Percentiles rank a stretch among this genome's conserved stretches.
These are phyloP conservation scores for Xylariaceae sp. DNA, from an alignment of 2,329 filamentous ascomycete genomes.

Conservation along the genomic window DNA sequence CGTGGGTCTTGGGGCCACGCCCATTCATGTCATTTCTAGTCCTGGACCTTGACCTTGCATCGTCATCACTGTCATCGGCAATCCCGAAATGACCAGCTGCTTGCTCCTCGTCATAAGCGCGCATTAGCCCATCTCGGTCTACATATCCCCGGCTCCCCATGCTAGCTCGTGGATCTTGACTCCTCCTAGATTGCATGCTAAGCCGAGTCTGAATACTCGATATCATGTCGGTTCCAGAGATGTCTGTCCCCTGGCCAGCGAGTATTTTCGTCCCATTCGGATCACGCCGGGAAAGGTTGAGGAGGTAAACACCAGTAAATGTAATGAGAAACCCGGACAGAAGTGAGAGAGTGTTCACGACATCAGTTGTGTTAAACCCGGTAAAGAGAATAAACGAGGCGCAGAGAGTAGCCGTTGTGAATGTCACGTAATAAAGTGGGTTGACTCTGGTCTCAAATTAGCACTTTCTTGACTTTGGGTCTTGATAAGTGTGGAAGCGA, in stretches of 20 bases:
- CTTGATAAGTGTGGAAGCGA: neutral
- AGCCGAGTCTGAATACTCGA: conserved; percentile 87
- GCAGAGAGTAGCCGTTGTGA: conserved; percentile 91
- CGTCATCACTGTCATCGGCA: conserved; percentile 76
- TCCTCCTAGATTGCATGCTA: conserved; percentile 89
- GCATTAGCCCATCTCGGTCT: conserved; percentile 83
- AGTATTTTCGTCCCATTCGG: conserved; percentile 77
- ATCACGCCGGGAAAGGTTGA: conserved; percentile 93
- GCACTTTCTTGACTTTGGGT: conserved; percentile 12
- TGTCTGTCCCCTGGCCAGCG: conserved; percentile 70
- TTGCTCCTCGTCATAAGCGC: conserved; percentile 84
- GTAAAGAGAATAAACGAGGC: conserved; percentile 96
- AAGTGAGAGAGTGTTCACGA: conserved; percentile 89
- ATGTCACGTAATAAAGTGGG: conserved; percentile 95
- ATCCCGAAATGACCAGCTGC: conserved; percentile 73
- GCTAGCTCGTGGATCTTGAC: conserved; percentile 68
- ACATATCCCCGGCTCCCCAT: conserved; percentile 65
- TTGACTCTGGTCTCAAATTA: conserved; percentile 71
- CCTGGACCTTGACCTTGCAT: conserved; percentile 47
- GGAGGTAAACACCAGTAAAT: conserved; percentile 91
- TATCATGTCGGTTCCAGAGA: conserved; percentile 88
- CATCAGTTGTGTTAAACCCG: conserved; percentile 93
- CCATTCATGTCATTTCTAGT: conserved; percentile 50
- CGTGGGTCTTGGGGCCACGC: conserved; percentile 46
- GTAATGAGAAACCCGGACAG: conserved; percentile 93